phyloP scores from a whole-genome alignment of 2,329 filamentous ascomycete species.

The Penicillium psychrosexuale region DNA sequence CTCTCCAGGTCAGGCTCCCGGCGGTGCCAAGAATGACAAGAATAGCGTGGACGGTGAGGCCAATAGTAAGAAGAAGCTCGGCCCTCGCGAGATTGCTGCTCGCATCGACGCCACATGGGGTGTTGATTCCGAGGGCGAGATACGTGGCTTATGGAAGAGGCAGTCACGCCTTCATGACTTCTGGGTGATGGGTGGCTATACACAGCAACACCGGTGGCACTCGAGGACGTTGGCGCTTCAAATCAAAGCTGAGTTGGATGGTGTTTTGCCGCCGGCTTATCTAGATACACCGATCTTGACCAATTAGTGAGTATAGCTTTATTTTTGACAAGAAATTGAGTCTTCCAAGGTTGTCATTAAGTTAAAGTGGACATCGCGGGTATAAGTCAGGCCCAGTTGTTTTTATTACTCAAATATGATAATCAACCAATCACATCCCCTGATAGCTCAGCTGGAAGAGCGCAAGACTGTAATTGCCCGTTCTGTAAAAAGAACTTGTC shows the following conservation, averaged over 20 bases:
- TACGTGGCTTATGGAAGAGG: neutral
- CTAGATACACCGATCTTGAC: slow-evolving; percentile 3
- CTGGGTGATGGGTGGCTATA: slow-evolving; percentile 49
- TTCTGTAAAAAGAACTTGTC: neutral
- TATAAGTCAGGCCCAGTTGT: neutral
- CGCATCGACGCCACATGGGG: neutral
- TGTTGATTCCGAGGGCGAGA: neutral
- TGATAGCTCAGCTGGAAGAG: slow-evolving; percentile 8
- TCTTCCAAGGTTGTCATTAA: neutral
- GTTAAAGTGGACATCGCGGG: neutral
- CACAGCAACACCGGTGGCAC: slow-evolving; percentile 41
- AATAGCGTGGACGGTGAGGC: neutral
- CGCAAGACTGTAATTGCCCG: slow-evolving; percentile 4
- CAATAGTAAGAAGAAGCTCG: neutral
- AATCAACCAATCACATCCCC: neutral
- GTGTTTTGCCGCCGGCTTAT: slow-evolving; percentile 37
- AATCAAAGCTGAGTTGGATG: slow-evolving; percentile 39
- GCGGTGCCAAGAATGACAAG: neutral
- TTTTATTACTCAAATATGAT: no score
- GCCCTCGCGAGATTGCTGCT: neutral
- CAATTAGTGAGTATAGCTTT: neutral
- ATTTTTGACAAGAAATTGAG: neutral
- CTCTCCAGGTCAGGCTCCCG: neutral
- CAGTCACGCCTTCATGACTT: neutral
- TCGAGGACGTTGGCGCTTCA: slow-evolving; percentile 47